Evolutionary conservation across 2,329 filamentous ascomycete genomes (phyloP).

Genomic region (Didymella arachidicola): DNA sequence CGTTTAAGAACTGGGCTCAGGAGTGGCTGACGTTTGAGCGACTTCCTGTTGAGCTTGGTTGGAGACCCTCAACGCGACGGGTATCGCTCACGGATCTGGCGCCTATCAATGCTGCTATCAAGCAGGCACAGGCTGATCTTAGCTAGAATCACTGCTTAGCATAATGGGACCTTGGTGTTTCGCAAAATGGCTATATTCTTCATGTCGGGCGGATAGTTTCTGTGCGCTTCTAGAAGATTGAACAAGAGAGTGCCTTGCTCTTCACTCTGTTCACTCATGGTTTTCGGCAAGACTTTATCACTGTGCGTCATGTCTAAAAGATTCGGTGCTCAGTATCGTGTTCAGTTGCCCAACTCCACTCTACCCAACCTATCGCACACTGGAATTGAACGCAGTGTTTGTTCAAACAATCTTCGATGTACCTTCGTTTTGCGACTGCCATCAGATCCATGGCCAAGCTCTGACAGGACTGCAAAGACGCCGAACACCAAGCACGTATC

Average conservation of each 20-base stretch:
- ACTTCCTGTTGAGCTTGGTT: neutral
- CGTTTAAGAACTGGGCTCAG: neutral
- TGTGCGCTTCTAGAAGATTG: neutral
- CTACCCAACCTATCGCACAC: neutral
- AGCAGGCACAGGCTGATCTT: neutral
- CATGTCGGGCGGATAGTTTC: neutral
- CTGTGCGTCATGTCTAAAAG: neutral
- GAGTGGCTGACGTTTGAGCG: neutral
- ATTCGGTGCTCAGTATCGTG: too few species aligned
- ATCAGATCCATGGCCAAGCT: neutral
- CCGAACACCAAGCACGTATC: neutral
- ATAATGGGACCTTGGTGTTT: neutral
- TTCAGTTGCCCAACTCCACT: too few species aligned
- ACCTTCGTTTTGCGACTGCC: neutral
- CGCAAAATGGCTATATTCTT: neutral
- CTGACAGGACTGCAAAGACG: neutral
- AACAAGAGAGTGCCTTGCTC: neutral
- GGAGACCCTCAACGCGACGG: neutral
- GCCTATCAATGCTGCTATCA: neutral
- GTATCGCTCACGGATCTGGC: neutral
- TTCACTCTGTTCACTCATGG: neutral
- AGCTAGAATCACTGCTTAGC: neutral
- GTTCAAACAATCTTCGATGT: neutral
- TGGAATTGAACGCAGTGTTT: neutral
- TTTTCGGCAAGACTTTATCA: neutral